phyloP scores from a whole-genome alignment of 2,329 filamentous ascomycete species.

The Plenodomus tracheiphilus region DNA sequence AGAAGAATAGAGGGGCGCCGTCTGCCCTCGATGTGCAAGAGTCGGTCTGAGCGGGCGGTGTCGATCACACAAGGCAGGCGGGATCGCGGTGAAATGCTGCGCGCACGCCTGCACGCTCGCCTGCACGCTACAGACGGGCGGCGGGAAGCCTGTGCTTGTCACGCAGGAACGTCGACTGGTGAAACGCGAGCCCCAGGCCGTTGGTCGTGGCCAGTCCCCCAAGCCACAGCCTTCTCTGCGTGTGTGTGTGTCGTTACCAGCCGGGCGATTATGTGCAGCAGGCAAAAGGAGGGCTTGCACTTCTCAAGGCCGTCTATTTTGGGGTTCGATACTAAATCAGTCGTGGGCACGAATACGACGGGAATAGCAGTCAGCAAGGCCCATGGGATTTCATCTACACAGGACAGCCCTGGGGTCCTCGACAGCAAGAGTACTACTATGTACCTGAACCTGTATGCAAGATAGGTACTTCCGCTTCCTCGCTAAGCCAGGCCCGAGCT shows the following conservation, averaged over 20 bases:
- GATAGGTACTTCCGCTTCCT: too few relatives aligned
- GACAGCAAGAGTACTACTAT: too few relatives aligned
- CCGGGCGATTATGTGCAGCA: conserved; percentile 3
- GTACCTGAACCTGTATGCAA: too few relatives aligned
- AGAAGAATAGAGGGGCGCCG: conserved; percentile 7
- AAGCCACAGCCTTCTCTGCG: conserved; percentile 7
- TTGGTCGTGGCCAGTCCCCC: conserved; percentile 4
- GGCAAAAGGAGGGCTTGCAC: conserved; percentile 18
- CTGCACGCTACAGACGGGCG: conserved; percentile 9
- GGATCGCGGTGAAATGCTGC: conserved; percentile 6
- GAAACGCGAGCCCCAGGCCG: conserved; percentile 12
- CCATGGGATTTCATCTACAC: too few relatives aligned
- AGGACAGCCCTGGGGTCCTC: too few relatives aligned
- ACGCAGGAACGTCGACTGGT: conserved; percentile 22
- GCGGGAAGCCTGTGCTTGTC: conserved; percentile 7
- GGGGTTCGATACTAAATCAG: neutral
- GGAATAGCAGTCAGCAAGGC: neutral
- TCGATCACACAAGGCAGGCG: conserved; percentile 20
- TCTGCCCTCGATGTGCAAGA: conserved; percentile 2
- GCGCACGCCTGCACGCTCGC: neutral
- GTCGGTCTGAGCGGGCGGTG: conserved; percentile 8
- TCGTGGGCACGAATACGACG: conserved; percentile 6
- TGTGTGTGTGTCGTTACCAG: conserved; percentile 5
- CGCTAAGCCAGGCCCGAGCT: too few relatives aligned
- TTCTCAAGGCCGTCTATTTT: conserved; percentile 4